Percentiles rank a stretch among this genome's conserved stretches.
Evolutionary conservation across 2,329 filamentous ascomycete species (phyloP).

Genomic region (Aspergillus uvarum): DNA sequence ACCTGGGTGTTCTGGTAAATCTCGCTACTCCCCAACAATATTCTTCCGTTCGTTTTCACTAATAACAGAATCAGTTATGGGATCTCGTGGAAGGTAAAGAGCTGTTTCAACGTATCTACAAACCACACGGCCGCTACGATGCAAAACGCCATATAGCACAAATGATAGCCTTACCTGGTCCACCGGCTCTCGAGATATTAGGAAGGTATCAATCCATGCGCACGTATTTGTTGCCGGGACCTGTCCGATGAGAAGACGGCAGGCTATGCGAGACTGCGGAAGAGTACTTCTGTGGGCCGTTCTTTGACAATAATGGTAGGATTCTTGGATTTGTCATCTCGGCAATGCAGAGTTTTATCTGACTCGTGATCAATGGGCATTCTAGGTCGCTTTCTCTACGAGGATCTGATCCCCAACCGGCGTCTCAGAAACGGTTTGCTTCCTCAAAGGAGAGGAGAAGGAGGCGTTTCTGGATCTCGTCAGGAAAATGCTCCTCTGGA

Average conservation of each 20-base stretch:
- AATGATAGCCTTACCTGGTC: slow-evolving; percentile 46
- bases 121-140: slow-evolving; percentile 37
- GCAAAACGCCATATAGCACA: slow-evolving; percentile 43
- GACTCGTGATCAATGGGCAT: background rate
- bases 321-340: slow-evolving; percentile 14
- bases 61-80: slow-evolving; percentile 33
- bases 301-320: slow-evolving; percentile 36
- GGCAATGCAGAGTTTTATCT: no score
- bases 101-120: slow-evolving; percentile 38
- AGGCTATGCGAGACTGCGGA: slow-evolving; percentile 33
- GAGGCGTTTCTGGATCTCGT: slow-evolving; percentile 33
- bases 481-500: slow-evolving; percentile 34
- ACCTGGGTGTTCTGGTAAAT: slow-evolving; percentile 39
- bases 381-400: slow-evolving; percentile 34
- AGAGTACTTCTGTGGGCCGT: slow-evolving; percentile 39
- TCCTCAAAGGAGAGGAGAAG: slow-evolving; percentile 30
- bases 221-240: slow-evolving; percentile 31
- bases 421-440: slow-evolving; percentile 32
- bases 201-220: slow-evolving; percentile 34
- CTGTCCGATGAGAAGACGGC: slow-evolving; percentile 29
- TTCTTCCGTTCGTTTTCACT: slow-evolving; percentile 17
- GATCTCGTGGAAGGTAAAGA: slow-evolving; percentile 40
- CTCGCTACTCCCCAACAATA: slow-evolving; percentile 14
- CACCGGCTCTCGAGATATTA: slow-evolving; percentile 38
- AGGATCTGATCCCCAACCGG: slow-evolving; percentile 34